Evolutionary conservation across 208 protist species (phyloP), one percentile per base, ranked within the genome.

Genomic region (Leishmania lainsoni): DNA sequence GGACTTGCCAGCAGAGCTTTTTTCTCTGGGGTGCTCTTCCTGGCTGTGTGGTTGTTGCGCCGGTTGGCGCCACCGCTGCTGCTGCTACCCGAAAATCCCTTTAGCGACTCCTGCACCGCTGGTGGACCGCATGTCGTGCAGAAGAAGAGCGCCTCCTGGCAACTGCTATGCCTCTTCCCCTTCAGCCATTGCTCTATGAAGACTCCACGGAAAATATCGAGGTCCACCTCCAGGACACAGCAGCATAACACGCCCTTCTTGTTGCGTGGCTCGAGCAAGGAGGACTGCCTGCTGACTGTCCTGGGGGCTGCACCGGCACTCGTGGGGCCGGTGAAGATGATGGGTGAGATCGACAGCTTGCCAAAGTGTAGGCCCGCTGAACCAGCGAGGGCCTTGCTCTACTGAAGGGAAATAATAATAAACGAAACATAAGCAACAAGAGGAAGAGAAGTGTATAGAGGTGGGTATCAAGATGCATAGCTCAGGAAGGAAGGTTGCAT

Each of bases 101-200:
- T 77, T 3, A 89, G 80, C 22, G 72, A 74, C 20, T 87, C 82
- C 75, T 87, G 86, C n/a, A 91, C 75, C 0, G 78, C 78, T 5
- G 77, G 77, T 0, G 89, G 86, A 0, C 88, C 88, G 32, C 88
- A 91, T 17, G 80, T 83, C 0, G 80, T 90, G 70, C 88, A 91
- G 75, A 85, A 89, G 80, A 89, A 91, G 14, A 89, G 79, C 10
- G 84, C 75, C 72, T 88, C 86, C 71, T 87, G 77, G 42, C 74
- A 88, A 35, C 49, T 76, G 32, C 81, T 61, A 39, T 82, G 78
- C 48, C 76, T 74, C 68, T 75, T 65, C 0, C 90, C 87, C 26
- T 81, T 83, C 1, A 93, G 84, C 85, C 87, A 90, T 49, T 91
- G 85, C 52, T 88, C 81, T 3, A 80, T 79, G 72, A 91, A 91